These are phyloP conservation scores for Penicillium coprophilum DNA, from an alignment of 495 filamentous ascomycete species.

Conservation along the genomic window DNA sequence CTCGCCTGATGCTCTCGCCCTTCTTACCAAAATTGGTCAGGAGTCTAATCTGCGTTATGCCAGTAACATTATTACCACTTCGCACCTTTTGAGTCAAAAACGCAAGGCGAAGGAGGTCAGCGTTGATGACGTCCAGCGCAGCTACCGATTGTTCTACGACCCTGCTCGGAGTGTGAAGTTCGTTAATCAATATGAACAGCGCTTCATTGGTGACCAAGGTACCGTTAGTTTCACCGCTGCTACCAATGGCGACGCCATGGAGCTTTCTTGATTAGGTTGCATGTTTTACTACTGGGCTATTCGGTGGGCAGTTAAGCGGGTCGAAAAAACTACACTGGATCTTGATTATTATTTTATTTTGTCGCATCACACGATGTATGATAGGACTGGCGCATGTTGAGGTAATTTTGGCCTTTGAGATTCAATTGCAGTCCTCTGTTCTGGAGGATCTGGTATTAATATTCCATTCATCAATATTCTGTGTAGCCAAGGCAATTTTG, in stretches of 20 bases:
- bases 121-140: constrained; percentile 86
- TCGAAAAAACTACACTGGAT: constrained; percentile 25
- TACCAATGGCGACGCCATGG: constrained; percentile 81
- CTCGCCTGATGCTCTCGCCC: constrained; percentile 80
- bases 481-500: constrained; percentile 1
- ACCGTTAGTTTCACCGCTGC: constrained; percentile 66
- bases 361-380: constrained; percentile 45
- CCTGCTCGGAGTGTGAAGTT: constrained; percentile 84
- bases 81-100: constrained; percentile 77
- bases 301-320: constrained; percentile 19
- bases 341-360: constrained; percentile 28
- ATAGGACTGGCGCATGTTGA: constrained; percentile 47
- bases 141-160: constrained; percentile 92
- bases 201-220: constrained; percentile 86
- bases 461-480: constrained; percentile 5
- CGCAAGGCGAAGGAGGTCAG: constrained; percentile 76
- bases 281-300: constrained; percentile 20
- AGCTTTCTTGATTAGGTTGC: constrained; percentile 58
- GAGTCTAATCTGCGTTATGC: constrained; percentile 91
- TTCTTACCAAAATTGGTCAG: constrained; percentile 92
- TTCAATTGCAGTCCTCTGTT: constrained; percentile 24
- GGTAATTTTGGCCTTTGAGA: constrained; percentile 30
- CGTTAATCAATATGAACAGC: constrained; percentile 83
- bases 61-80: constrained; percentile 93
- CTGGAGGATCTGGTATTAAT: constrained; percentile 10